A percentile compares a stretch with the other conserved stretches of the same genome.
Evolutionary conservation across 352 stramenopile species (phyloP).

Genomic region (Globisporangium ultimum): DNA sequence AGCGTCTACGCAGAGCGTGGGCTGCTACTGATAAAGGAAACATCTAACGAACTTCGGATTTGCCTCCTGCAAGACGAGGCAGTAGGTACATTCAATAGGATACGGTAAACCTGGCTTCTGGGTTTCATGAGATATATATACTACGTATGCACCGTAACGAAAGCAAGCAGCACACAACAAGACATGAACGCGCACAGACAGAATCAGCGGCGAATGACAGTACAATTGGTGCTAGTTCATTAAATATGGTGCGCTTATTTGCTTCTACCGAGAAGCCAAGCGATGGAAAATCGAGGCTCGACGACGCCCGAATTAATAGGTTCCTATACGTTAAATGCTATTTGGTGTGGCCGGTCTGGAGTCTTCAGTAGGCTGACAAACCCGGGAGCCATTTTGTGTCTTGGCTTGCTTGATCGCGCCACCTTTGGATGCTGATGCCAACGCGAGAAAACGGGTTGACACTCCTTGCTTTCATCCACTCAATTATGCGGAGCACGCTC

Average conservation of each 20-base stretch:
- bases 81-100: neutral
- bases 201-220: too few relatives aligned
- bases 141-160: neutral
- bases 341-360: neutral
- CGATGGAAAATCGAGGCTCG: neutral
- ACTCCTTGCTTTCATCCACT: neutral
- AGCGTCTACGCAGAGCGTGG: too few relatives aligned
- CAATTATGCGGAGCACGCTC: slow-evolving; percentile 33
- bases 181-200: neutral
- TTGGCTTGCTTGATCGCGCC: too few relatives aligned
- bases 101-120: neutral
- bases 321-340: slow-evolving; percentile 2
- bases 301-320: neutral
- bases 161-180: neutral
- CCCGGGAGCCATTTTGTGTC: too few relatives aligned
- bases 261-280: neutral
- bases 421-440: too few relatives aligned
- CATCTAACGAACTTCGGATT: too few relatives aligned
- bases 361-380: too few relatives aligned
- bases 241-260: neutral
- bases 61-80: too few relatives aligned
- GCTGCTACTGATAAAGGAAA: too few relatives aligned
- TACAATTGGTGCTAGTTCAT: neutral
- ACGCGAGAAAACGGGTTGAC: too few relatives aligned
- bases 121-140: too few relatives aligned